Evolutionary conservation across 1,139 yeast genomes (phyloP).

Genomic region (Geotrichum citri-aurantii): DNA sequence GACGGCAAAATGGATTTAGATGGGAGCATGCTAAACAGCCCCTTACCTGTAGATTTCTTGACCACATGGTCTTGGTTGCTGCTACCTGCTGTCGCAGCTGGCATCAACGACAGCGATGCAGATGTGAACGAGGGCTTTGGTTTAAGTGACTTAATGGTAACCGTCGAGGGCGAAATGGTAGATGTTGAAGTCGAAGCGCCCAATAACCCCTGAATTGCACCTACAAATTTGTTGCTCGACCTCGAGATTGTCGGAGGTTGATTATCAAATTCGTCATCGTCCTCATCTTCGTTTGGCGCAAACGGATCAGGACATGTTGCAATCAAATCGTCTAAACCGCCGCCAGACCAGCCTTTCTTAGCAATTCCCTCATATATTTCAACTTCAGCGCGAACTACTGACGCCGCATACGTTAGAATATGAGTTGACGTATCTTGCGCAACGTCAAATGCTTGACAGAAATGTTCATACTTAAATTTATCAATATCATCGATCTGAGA

Average conservation of each 20-base stretch:
- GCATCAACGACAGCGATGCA: neutral
- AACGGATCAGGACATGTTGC: slow-evolving; percentile 42
- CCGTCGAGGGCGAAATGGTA: neutral
- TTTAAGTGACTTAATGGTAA: neutral
- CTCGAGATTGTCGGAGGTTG: slow-evolving; percentile 2
- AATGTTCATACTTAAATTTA: slow-evolving; percentile 66
- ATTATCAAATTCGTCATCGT: slow-evolving; percentile 17
- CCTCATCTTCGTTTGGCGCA: slow-evolving; percentile 28
- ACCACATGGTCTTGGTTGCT: neutral
- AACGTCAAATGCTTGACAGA: slow-evolving; percentile 51
- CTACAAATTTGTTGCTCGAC: slow-evolving; percentile 6
- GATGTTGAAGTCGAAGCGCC: slow-evolving; percentile 3
- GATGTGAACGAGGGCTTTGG: slow-evolving; percentile 1
- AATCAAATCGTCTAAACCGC: slow-evolving; percentile 66
- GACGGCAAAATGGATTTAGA: slow-evolving; percentile 12
- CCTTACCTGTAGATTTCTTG: slow-evolving; percentile 1
- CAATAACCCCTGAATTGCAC: slow-evolving; percentile 7
- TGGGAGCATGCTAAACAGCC: slow-evolving; percentile 16
- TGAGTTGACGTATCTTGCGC: slow-evolving; percentile 55
- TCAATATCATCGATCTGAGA: slow-evolving; percentile 75
- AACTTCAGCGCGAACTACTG: slow-evolving; percentile 69
- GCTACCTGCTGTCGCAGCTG: neutral
- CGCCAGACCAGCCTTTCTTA: slow-evolving; percentile 80
- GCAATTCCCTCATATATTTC: slow-evolving; percentile 79
- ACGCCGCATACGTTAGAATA: slow-evolving; percentile 53